Evolutionary conservation across 1,139 yeast genomes (phyloP).

Genomic region (Candida sojae): DNA sequence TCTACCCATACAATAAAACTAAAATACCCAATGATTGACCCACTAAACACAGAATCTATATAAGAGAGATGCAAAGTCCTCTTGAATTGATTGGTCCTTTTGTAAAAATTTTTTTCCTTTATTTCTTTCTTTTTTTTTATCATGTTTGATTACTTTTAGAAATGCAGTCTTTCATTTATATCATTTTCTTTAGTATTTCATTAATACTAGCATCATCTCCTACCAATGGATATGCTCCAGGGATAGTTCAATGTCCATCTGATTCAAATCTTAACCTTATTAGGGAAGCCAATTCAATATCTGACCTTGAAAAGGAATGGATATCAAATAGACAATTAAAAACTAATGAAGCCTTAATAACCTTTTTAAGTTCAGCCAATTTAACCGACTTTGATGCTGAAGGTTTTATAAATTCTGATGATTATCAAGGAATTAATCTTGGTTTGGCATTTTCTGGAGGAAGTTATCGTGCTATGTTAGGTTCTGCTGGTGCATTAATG

Average conservation of each 20-base stretch:
- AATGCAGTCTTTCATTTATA: background rate
- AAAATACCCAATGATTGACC: too few relatives aligned
- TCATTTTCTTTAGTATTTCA: background rate
- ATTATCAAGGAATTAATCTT: constrained; percentile 39
- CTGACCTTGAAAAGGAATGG: constrained; percentile 29
- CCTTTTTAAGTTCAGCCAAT: constrained; percentile 35
- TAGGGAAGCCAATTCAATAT: constrained; percentile 31
- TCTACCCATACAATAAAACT: too few relatives aligned
- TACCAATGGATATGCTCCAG: constrained; percentile 63
- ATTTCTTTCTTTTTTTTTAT: background rate
- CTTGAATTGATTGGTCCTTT: background rate
- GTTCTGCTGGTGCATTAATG: constrained; percentile 85
- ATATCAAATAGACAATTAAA: constrained; percentile 26
- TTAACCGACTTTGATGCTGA: constrained; percentile 36
- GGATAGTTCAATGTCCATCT: constrained; percentile 55
- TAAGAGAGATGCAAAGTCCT: background rate
- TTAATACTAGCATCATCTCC: background rate
- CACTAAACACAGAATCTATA: too few relatives aligned
- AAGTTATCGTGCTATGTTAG: constrained; percentile 87
- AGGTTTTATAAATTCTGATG: constrained; percentile 25
- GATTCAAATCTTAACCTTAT: constrained; percentile 13
- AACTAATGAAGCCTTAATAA: constrained; percentile 33
- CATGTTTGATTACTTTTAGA: background rate
- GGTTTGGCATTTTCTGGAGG: constrained; percentile 90
- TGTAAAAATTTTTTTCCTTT: background rate